These are phyloP conservation scores for Lentinula sp. DNA, from an alignment of 768 basidiomycete species.

Conservation along the genomic window DNA sequence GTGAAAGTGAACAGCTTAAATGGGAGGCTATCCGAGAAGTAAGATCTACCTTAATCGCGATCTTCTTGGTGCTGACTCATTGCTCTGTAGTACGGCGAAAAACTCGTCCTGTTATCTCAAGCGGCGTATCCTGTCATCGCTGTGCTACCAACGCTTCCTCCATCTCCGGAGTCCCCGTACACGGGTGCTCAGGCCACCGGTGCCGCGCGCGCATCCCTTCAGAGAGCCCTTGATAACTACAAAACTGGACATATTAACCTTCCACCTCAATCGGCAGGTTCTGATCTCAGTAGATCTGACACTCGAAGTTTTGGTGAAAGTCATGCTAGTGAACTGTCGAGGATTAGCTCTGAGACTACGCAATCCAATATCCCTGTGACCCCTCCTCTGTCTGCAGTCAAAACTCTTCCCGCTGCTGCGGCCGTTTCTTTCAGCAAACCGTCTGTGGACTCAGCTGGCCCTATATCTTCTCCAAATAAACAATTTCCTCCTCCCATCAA, in stretches of 20 bases:
- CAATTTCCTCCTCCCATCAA: constrained; percentile 16
- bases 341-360: constrained; percentile 30
- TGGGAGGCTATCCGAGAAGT: constrained; percentile 85
- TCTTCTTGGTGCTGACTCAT: background rate
- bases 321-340: constrained; percentile 67
- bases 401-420: constrained; percentile 7
- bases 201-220: constrained; percentile 65
- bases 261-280: constrained; percentile 33
- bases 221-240: constrained; percentile 75
- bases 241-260: constrained; percentile 60
- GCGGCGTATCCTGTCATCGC: constrained; percentile 57
- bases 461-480: constrained; percentile 13
- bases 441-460: background rate
- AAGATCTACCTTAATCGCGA: constrained; percentile 9
- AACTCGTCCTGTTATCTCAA: constrained; percentile 67
- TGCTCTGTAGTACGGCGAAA: constrained; percentile 66
- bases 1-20: constrained; percentile 69
- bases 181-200: constrained; percentile 58
- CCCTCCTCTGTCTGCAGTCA: constrained; percentile 28
- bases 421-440: constrained; percentile 8
- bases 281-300: constrained; percentile 65
- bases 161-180: constrained; percentile 51
- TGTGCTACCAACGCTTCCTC: constrained; percentile 65
- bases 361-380: constrained; percentile 35
- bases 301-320: constrained; percentile 82